Evolutionary conservation across 2,329 filamentous ascomycete species (phyloP), one percentile per base, ranked within the genome.

Genomic region (Ophiognomonia clavigignenti-juglandacearum): DNA sequence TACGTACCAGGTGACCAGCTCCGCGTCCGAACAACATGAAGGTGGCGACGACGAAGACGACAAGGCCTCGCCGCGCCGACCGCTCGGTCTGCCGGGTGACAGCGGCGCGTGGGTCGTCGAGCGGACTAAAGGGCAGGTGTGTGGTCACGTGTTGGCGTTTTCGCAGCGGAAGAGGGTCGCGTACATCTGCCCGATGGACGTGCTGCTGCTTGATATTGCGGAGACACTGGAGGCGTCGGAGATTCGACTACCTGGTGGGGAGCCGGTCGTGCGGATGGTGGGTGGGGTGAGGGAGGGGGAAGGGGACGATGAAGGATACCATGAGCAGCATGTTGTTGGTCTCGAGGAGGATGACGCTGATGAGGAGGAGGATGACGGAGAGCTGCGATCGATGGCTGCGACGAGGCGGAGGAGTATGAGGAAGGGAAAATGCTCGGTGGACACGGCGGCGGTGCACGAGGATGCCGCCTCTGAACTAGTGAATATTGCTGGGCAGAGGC

Each of bases 121-220:
- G 56, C 85, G 87, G 48, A 75, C 77, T 6, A 75, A 83, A n/a
- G 89, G 89, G 2, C 79, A 83, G 31, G 81, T 96, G 3, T 93
- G 88, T 56, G 92, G 92, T 0, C 92, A 96, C 58, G 88, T 97
- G 0, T 74, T 97, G 11, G 92, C 92, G 0, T 95, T 86, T 83
- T 92, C 86, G 56, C 79, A 83, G 53, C 81, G 83, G 52, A 92
- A 87, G 60, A 81, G 81, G 35, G 83, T 89, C 5, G 90, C 90
- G 0, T 97, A 96, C 63, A 93, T 97, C 52, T 93, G 89, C 52
- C 92, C 92, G 0, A 97, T 97, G 92, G 88, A 96, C 48, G 77
- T 96, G 3, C 69, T 96, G 11, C 74, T 97, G 10, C 79, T 85
- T 23, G 92, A 97, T 59, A 95, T 97, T 47, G 85, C 83, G 23